Conservation (phyloP, 2,329 filamentous ascomycete species). For the Stachybotrys elegans region DNA sequence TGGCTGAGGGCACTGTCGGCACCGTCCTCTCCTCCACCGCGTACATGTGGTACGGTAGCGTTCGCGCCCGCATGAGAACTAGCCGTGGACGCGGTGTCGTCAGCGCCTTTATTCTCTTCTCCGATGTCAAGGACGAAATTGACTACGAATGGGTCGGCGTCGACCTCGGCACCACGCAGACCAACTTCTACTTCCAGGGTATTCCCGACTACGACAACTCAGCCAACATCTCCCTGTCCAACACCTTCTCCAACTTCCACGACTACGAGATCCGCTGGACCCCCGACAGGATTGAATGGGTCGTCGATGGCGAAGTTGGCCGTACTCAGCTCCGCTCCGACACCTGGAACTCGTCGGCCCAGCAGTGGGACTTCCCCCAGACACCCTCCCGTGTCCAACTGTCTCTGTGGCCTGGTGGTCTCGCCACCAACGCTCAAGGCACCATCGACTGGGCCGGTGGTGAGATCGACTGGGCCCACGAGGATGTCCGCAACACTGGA, state of each 20-base stretch:
- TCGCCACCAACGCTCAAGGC: conserved; percentile 70
- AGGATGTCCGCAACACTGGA: conserved; percentile 73
- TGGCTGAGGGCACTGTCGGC: conserved; percentile 79
- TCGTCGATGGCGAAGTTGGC: conserved; percentile 72
- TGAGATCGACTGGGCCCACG: conserved; percentile 72
- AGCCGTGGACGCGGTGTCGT: conserved; percentile 83
- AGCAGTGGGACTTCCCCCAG: conserved; percentile 85
- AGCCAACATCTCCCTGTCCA: conserved; percentile 60
- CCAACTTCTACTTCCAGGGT: conserved; percentile 97
- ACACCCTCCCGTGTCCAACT: conserved; percentile 87
- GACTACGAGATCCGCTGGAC: conserved; percentile 93
- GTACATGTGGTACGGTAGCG: conserved; percentile 97
- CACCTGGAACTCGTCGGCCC: conserved; percentile 80
- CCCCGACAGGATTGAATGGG: conserved; percentile 80
- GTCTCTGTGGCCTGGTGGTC: conserved; percentile 92
- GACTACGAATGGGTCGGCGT: conserved; percentile 92
- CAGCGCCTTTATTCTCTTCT: conserved; percentile 94
- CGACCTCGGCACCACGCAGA: conserved; percentile 73
- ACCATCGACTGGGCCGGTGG: conserved; percentile 93
- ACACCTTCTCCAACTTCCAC: conserved; percentile 77
- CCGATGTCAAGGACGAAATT: conserved; percentile 96
- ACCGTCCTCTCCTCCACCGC: conserved; percentile 78
- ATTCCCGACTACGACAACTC: conserved; percentile 80
- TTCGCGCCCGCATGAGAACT: conserved; percentile 80
- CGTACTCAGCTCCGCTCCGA: conserved; percentile 70